phyloP scores from a whole-genome alignment of 129 eudicot genomes.

The Chrysanthemum lavandulifolium region DNA sequence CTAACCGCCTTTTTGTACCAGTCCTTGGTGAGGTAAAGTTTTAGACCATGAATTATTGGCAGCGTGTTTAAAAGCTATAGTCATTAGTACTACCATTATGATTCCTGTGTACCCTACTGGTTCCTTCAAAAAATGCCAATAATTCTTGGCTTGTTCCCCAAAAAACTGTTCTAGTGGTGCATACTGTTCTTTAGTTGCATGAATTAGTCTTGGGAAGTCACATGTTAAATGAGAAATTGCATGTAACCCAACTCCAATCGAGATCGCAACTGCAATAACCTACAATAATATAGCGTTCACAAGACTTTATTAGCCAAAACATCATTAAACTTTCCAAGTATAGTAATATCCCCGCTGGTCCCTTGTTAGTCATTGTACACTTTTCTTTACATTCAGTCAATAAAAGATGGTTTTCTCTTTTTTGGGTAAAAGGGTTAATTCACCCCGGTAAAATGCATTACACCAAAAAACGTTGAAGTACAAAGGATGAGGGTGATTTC shows the following conservation, averaged over 20 bases:
- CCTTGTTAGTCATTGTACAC: too few species aligned
- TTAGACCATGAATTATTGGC: constrained; percentile 36
- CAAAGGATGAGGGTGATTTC: too few species aligned
- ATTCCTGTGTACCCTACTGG: constrained; percentile 44
- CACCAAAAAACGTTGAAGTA: too few species aligned
- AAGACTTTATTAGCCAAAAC: background rate
- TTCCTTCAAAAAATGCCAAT: constrained; percentile 59
- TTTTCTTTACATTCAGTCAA: too few species aligned
- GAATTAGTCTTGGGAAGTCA: constrained; percentile 62
- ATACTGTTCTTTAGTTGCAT: constrained; percentile 46
- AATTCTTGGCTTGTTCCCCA: constrained; percentile 53
- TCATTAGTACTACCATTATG: too few species aligned
- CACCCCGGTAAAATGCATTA: too few species aligned
- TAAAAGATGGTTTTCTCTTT: too few species aligned
- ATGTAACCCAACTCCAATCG: constrained; percentile 69
- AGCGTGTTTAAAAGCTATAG: background rate
- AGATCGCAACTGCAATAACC: constrained; percentile 59
- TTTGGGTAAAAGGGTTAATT: too few species aligned
- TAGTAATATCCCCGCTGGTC: too few species aligned
- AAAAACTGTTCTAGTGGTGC: constrained; percentile 47
- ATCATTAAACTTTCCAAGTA: background rate
- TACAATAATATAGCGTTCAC: constrained; percentile 19
- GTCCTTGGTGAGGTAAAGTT: constrained; percentile 2
- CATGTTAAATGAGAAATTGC: constrained; percentile 59
- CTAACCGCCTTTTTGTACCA: constrained; percentile 67